Evolutionary conservation across 2,329 filamentous ascomycete species (phyloP).

Genomic region (Parasarocladium wereldwijsianum): DNA sequence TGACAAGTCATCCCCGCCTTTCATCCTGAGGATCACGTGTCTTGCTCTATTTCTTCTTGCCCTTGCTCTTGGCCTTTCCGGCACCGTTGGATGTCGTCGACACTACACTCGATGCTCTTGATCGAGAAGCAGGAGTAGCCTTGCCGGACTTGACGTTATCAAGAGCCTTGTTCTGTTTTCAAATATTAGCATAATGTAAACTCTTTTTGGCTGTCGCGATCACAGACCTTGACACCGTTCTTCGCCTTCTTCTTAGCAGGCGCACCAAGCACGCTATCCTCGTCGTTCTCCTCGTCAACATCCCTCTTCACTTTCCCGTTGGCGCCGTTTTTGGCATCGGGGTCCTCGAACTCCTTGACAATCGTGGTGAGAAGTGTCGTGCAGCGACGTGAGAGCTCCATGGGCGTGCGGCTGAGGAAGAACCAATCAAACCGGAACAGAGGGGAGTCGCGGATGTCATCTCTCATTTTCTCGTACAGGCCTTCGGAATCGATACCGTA

Average conservation of each 20-base stretch:
- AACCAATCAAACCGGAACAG: conserved; percentile 99
- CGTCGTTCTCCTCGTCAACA: conserved; percentile 67
- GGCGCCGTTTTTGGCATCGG: conserved; percentile 39
- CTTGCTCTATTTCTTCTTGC: conserved; percentile 16
- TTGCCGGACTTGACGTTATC: conserved; percentile 80
- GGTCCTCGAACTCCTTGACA: conserved; percentile 81
- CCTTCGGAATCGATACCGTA: conserved; percentile 83
- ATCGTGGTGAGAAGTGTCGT: conserved; percentile 90
- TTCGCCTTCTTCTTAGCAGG: conserved; percentile 84
- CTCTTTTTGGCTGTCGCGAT: conserved; percentile 1
- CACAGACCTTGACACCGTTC: conserved; percentile 65
- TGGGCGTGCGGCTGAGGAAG: conserved; percentile 85
- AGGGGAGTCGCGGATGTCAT: conserved; percentile 88
- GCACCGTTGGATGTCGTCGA: conserved; percentile 45
- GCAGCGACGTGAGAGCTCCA: conserved; percentile 83
- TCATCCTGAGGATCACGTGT: no score
- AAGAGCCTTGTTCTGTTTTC: conserved; percentile 71
- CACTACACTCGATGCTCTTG: conserved; percentile 75
- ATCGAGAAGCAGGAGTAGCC: conserved; percentile 60
- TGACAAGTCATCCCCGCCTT: no score
- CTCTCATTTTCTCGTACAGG: conserved; percentile 87
- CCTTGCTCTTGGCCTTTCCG: conserved; percentile 36
- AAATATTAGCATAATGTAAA: conserved; percentile 3
- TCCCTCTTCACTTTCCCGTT: conserved; percentile 64
- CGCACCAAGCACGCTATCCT: conserved; percentile 64